Conservation (phyloP, 192 early-diverging fungal genomes). For the Diversispora epigaea region DNA sequence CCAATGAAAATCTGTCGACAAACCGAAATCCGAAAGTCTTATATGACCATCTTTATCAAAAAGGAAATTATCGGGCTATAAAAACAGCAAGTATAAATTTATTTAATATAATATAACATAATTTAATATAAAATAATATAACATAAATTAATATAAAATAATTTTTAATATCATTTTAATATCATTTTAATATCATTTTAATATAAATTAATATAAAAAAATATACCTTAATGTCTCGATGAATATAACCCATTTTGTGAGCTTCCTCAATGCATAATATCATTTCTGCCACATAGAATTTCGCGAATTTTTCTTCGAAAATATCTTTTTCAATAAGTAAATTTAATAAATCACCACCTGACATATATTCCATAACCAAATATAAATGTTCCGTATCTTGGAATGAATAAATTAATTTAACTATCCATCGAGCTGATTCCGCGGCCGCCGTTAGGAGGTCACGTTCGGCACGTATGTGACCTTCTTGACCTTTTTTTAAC, state of each 20-base stretch:
- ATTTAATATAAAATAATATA: slow-evolving; percentile 2
- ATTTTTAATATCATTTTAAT: not conserved
- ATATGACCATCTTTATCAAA: slow-evolving; percentile 68
- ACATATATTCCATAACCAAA: slow-evolving; percentile 95
- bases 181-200: not conserved
- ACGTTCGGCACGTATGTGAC: slow-evolving; percentile 72
- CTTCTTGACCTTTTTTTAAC: slow-evolving; percentile 68
- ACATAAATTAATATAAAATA: not conserved
- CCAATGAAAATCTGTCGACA: slow-evolving; percentile 71
- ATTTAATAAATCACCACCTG: slow-evolving; percentile 93
- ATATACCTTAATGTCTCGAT: slow-evolving; percentile 64
- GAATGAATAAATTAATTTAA: slow-evolving; percentile 88
- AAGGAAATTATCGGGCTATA: slow-evolving; percentile 70
- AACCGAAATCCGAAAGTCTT: slow-evolving; percentile 68
- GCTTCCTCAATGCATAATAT: slow-evolving; percentile 74
- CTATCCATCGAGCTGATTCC: slow-evolving; percentile 74
- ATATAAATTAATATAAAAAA: not conserved
- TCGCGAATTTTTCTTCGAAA: slow-evolving; percentile 74
- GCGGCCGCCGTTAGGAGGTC: slow-evolving; percentile 64
- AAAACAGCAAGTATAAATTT: not conserved
- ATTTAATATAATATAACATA: not conserved
- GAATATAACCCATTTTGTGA: slow-evolving; percentile 72
- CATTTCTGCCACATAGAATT: slow-evolving; percentile 90
- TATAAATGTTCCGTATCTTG: slow-evolving; percentile 90
- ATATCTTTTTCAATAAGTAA: slow-evolving; percentile 86